Conservation (phyloP, 495 filamentous ascomycete species). For the Podospora fimiseda region DNA sequence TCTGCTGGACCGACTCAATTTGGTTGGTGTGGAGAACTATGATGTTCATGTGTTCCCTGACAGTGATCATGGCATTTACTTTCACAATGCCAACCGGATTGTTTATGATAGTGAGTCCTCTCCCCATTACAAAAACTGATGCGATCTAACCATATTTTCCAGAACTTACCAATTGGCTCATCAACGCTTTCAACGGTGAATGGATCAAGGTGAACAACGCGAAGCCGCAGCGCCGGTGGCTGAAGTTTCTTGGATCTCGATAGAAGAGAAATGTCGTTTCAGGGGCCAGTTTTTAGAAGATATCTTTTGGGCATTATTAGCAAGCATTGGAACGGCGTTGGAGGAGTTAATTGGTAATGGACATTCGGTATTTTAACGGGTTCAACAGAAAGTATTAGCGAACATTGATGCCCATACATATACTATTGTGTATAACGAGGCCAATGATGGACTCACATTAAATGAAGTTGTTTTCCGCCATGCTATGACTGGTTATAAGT, state of each 20-base stretch:
- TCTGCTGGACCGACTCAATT: slow-evolving; percentile 78
- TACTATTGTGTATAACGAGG: too few species aligned
- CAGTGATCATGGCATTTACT: slow-evolving; percentile 90
- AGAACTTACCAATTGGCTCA: slow-evolving; percentile 88
- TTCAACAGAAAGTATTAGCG: too few species aligned
- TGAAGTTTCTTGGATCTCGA: not conserved
- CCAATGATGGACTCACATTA: too few species aligned
- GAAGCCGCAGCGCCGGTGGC: slow-evolving; percentile 41
- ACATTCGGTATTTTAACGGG: not conserved
- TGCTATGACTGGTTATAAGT: too few species aligned
- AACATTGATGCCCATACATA: too few species aligned
- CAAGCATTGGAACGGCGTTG: not conserved
- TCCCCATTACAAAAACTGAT: not conserved
- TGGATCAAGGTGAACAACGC: slow-evolving; percentile 73
- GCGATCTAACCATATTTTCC: slow-evolving; percentile 25
- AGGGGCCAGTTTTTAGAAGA: not conserved
- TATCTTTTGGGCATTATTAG: not conserved
- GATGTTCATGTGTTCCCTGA: slow-evolving; percentile 96
- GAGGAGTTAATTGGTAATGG: not conserved
- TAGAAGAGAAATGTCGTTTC: not conserved
- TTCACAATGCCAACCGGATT: slow-evolving; percentile 86
- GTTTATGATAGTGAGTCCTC: slow-evolving; percentile 82
- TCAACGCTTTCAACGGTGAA: slow-evolving; percentile 97
- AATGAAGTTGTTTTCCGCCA: too few species aligned
- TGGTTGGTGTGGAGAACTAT: slow-evolving; percentile 83